Evolutionary conservation across 192 early-diverging fungal species (phyloP).

Genomic region (Rhizophagus clarus): DNA sequence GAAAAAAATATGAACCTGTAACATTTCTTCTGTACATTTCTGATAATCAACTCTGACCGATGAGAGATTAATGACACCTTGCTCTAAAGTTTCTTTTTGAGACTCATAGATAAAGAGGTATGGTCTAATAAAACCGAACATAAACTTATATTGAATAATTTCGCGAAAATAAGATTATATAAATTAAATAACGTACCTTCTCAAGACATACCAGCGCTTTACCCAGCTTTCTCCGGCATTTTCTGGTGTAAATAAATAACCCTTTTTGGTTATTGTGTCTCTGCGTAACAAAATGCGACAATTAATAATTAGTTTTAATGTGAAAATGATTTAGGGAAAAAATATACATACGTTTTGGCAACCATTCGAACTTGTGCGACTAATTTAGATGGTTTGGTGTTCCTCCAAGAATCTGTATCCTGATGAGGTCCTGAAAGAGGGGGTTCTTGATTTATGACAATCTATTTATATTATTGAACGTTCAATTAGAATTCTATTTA

Average conservation of each 20-base stretch:
- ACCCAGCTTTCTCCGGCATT: slow-evolving; percentile 68
- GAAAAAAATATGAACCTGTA: slow-evolving; percentile 45
- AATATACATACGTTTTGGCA: slow-evolving; percentile 37
- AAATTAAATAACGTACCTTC: slow-evolving; percentile 44
- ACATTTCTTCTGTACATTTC: slow-evolving; percentile 54
- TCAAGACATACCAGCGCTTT: slow-evolving; percentile 77
- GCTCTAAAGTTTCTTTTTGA: slow-evolving; percentile 62
- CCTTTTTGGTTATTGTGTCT: slow-evolving; percentile 52
- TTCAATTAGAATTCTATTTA: slow-evolving; percentile 11
- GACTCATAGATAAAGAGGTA: slow-evolving; percentile 79
- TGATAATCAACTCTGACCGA: slow-evolving; percentile 66
- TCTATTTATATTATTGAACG: slow-evolving; percentile 33
- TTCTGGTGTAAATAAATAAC: slow-evolving; percentile 58
- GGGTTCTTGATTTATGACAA: slow-evolving; percentile 51
- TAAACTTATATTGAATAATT: neutral
- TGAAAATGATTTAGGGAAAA: neutral
- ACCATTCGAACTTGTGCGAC: slow-evolving; percentile 45
- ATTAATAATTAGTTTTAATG: neutral
- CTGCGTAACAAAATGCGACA: slow-evolving; percentile 28
- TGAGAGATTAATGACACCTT: slow-evolving; percentile 76
- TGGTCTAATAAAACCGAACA: slow-evolving; percentile 48
- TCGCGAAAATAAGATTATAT: neutral
- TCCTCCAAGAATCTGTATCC: slow-evolving; percentile 34
- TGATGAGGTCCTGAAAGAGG: slow-evolving; percentile 36
- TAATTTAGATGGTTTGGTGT: slow-evolving; percentile 37